Evolutionary conservation across 495 filamentous ascomycete genomes (phyloP).

Genomic region (Penicillium crystallinum): DNA sequence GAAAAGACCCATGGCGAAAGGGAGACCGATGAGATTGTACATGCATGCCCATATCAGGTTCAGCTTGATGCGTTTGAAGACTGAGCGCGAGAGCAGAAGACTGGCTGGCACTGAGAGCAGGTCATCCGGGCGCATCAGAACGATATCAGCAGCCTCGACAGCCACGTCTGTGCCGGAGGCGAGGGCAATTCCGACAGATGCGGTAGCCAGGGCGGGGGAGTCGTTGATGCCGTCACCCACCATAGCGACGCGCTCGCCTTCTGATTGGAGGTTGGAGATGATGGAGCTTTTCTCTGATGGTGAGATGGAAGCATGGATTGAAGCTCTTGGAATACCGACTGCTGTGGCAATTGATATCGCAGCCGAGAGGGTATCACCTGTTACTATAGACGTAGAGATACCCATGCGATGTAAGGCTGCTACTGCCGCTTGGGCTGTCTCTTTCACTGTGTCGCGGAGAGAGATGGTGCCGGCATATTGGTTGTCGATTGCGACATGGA

Average conservation of each 20-base stretch:
- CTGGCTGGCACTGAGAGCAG: slow-evolving; percentile 87
- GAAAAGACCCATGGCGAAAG: slow-evolving; percentile 93
- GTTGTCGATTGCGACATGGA: slow-evolving; percentile 83
- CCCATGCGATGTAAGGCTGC: slow-evolving; percentile 78
- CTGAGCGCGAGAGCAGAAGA: slow-evolving; percentile 73
- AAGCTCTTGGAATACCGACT: slow-evolving; percentile 70
- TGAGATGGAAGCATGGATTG: slow-evolving; percentile 77
- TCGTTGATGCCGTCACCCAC: slow-evolving; percentile 99
- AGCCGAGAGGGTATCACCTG: slow-evolving; percentile 80
- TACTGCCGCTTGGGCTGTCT: slow-evolving; percentile 75
- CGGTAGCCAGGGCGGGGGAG: slow-evolving; percentile 89
- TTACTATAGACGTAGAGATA: slow-evolving; percentile 85
- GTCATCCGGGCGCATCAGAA: slow-evolving; percentile 88
- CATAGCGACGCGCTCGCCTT: slow-evolving; percentile 83
- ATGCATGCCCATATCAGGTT: slow-evolving; percentile 88
- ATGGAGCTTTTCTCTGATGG: slow-evolving; percentile 86
- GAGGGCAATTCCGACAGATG: slow-evolving; percentile 89
- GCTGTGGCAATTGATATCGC: slow-evolving; percentile 75
- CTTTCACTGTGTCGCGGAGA: slow-evolving; percentile 86
- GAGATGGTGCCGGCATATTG: slow-evolving; percentile 74
- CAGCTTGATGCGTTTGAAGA: slow-evolving; percentile 89
- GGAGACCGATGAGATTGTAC: slow-evolving; percentile 89
- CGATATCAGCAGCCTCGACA: slow-evolving; percentile 95
- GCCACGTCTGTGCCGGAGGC: slow-evolving; percentile 92
- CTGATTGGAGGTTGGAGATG: slow-evolving; percentile 65